Evolutionary conservation across 495 filamentous ascomycete species (phyloP).

Genomic region (Aspergillus mulundensis): DNA sequence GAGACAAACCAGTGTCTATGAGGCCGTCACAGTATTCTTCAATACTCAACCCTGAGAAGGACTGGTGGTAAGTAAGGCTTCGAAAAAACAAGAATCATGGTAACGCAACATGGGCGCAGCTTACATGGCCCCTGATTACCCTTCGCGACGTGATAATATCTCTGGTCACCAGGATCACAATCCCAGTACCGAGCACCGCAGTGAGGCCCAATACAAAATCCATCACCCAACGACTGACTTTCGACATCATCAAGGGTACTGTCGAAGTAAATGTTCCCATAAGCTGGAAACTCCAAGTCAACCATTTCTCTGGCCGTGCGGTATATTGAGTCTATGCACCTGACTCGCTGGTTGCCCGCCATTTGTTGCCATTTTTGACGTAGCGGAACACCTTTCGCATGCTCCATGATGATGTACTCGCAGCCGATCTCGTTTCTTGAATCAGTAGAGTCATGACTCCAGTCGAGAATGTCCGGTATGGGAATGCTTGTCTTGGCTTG

Average conservation of each 20-base stretch:
- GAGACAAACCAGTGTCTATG: constrained; percentile 35
- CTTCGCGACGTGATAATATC: constrained; percentile 18
- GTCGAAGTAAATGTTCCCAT: constrained; percentile 36
- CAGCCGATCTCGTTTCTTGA: constrained; percentile 31
- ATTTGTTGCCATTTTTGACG: constrained; percentile 36
- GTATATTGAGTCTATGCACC: constrained; percentile 31
- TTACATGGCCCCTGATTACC: constrained; percentile 37
- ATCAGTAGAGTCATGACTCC: constrained; percentile 26
- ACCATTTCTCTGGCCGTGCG: constrained; percentile 28
- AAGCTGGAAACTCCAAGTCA: constrained; percentile 35
- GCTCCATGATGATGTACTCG: constrained; percentile 47
- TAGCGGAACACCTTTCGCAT: constrained; percentile 33
- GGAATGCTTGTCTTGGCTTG: constrained; percentile 34
- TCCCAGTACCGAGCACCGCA: constrained; percentile 38
- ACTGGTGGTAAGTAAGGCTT: background rate
- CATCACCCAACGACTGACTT: constrained; percentile 24
- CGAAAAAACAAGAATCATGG: background rate
- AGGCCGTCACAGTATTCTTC: constrained; percentile 32
- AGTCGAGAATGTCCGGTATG: constrained; percentile 40
- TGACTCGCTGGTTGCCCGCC: constrained; percentile 28
- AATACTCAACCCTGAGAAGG: constrained; percentile 27
- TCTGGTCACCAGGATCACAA: constrained; percentile 24
- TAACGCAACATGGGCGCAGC: constrained; percentile 7
- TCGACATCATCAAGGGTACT: constrained; percentile 12
- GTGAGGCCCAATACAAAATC: constrained; percentile 39